Evolutionary conservation across 2,329 filamentous ascomycete species (phyloP).

Genomic region (Microdochium nivale): DNA sequence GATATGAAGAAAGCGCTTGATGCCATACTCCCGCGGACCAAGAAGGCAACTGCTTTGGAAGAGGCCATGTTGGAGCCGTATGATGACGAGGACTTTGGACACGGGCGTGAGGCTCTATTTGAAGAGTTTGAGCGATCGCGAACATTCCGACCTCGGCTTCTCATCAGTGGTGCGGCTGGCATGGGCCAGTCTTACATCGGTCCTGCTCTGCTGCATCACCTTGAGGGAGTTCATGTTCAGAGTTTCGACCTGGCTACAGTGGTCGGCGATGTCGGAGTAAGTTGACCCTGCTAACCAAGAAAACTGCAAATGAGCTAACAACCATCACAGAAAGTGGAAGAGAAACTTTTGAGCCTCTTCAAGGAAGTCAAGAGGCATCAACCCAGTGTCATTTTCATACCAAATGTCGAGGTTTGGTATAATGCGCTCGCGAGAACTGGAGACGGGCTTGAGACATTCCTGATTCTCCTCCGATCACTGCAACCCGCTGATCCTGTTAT

Average conservation of each 20-base stretch:
- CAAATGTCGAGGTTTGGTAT: slow-evolving; percentile 85
- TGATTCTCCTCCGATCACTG: slow-evolving; percentile 71
- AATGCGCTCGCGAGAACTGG: slow-evolving; percentile 50
- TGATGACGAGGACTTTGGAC: slow-evolving; percentile 72
- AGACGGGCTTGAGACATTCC: slow-evolving; percentile 49
- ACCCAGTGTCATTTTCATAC: slow-evolving; percentile 91
- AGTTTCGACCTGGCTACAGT: slow-evolving; percentile 87
- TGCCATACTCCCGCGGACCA: slow-evolving; percentile 72
- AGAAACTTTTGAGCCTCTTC: slow-evolving; percentile 84
- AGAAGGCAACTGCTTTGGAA: slow-evolving; percentile 80
- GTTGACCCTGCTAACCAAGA: slow-evolving; percentile 15
- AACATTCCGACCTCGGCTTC: slow-evolving; percentile 78
- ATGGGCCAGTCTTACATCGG: slow-evolving; percentile 94
- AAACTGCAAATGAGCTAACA: slow-evolving; percentile 14
- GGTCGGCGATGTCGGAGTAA: slow-evolving; percentile 70
- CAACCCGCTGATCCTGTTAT: slow-evolving; percentile 87
- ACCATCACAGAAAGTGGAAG: slow-evolving; percentile 57
- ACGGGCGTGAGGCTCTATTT: slow-evolving; percentile 67
- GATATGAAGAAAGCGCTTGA: slow-evolving; percentile 64
- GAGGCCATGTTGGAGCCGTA: slow-evolving; percentile 90
- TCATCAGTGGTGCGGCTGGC: slow-evolving; percentile 72
- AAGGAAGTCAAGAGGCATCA: slow-evolving; percentile 90
- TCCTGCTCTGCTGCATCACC: slow-evolving; percentile 76
- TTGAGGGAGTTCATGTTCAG: slow-evolving; percentile 91
- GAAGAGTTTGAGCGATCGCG: slow-evolving; percentile 80